Base-by-base conservation (phyloP, 805 yeast species). In the Ogataea ramenticola region DNA sequence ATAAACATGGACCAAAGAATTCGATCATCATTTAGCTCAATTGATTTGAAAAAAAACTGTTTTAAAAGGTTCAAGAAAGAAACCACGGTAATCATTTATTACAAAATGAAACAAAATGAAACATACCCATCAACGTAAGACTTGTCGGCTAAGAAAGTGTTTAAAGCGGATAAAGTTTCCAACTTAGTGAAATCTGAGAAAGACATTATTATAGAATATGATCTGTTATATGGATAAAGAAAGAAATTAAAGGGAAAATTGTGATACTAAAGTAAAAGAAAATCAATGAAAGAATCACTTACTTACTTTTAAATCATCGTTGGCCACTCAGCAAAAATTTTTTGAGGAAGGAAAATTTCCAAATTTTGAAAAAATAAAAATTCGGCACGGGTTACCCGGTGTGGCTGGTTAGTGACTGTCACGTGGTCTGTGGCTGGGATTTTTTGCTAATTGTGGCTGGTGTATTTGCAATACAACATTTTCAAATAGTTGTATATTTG, bases 91-190 rank as follows among this genome's bases (percentile, higher is more conserved):
- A 31, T 8, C 24, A 26, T 17, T 4, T 16, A 35, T 9, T 21
- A 29, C 20, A n/a, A 17, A 31, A 15, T 31, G 33, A 24, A 24
- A 24, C 6, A 24, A 24, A 24, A 6, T 10, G 10, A 24, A 24
- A 86, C 96, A 71, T 84, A 87, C 96, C 96, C 96, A 71, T 86
- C 90, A 61, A 90, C 67, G 87, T 89, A 90, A 58, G 96, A 86
- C 80, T 88, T 86, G 75, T 85, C 91, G 70, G 85, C 88, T 71
- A 90, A 81, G 79, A 77, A 79, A 59, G 77, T 77, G 86, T 90
- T 82, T 68, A 90, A 82, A 66, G 86, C 67, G 60, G 77, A 64
- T 61, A 83, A 67, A 60, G 86, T 72, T 68, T 82, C 89, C 62
- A 79, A 74, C 71, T 82, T 83, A 56, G 91, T 78, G 79, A 83